Percentiles rank a stretch among this genome's conserved stretches.
phyloP scores from a whole-genome alignment of 2,329 filamentous ascomycete genomes.

The Ophiostoma perfectum region DNA sequence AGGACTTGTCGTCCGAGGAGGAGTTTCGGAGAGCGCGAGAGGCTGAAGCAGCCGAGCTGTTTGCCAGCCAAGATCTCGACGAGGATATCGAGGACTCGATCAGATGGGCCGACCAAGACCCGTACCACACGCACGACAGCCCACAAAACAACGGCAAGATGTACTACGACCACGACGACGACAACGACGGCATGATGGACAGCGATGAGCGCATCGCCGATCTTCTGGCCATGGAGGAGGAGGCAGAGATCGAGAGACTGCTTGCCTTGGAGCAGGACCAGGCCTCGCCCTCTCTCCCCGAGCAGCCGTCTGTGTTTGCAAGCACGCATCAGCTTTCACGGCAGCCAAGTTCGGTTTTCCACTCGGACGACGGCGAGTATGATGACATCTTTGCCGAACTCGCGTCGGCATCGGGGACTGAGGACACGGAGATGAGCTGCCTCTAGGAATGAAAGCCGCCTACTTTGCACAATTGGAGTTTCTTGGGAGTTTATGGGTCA shows the following conservation, averaged over 20 bases:
- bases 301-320: not conserved
- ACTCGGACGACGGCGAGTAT: conserved; percentile 56
- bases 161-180: conserved; percentile 24
- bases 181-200: conserved; percentile 30
- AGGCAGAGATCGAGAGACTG: conserved; percentile 49
- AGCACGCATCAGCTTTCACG: conserved; percentile 18
- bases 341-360: conserved; percentile 34
- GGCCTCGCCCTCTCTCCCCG: not conserved
- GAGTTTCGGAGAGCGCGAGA: conserved; percentile 37
- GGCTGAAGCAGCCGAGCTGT: conserved; percentile 35
- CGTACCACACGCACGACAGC: not conserved
- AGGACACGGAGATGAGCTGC: conserved; percentile 43
- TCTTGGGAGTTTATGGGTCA: not conserved
- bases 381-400: conserved; percentile 63
- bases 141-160: conserved; percentile 11
- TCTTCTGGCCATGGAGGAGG: conserved; percentile 46
- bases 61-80: conserved; percentile 40
- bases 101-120: not conserved
- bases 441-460: not conserved
- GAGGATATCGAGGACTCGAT: conserved; percentile 45
- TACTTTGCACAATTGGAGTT: not conserved
- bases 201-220: conserved; percentile 51
- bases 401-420: conserved; percentile 45
- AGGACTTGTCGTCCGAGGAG: conserved; percentile 39
- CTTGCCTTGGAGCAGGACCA: conserved; percentile 6